Evolutionary conservation across 1,139 yeast genomes (phyloP), one percentile per base, ranked within the genome.

Genomic region (Kazachstania sp.): DNA sequence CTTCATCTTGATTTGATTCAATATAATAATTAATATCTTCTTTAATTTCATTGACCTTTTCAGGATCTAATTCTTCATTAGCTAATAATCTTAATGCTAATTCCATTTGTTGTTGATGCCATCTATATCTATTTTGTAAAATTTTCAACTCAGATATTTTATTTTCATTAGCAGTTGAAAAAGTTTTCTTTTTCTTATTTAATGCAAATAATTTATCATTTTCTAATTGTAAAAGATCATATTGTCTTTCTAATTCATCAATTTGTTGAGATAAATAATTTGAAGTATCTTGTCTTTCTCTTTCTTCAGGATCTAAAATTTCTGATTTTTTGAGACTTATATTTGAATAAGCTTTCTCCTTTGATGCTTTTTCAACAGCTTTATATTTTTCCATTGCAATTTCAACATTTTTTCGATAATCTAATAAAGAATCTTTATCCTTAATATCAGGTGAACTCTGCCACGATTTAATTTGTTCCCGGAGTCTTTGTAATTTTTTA

Each of bases 331-430:
- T 82, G 50, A 75, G 64, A 41, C 77, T 72, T 49, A 72, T 73
- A 60, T 83, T 84, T 11, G 87, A 81, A 58, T 81, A 83, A 41
- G 86, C 90, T 60, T 83, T 83, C 51, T 83, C 80, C 63, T 83
- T 83, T 26, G 83, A 77, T 16, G 81, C 79, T 59, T 82, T 83
- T 59, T 84, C 94, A 50, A 83, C 82, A 46, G 80, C 83, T 61
- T 84, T 84, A 64, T 83, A 84, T 63, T 80, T 78, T 64, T 84
- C 94, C 94, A 84, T 84, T 29, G 90, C 90, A 54, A 77, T 79
- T 57, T 84, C 87, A 42, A 84, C 86, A 45, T 75, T 71, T 54
- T 81, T 71, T 52, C 90, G 71, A 57, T 79, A 76, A 45, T 79
- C 83, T 57, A 78, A 74, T 43, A 83, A 69, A 45, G 74, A 64